Base-by-base conservation (phyloP, 2,329 filamentous ascomycete species). In the Scortechinia acanthostroma region DNA sequence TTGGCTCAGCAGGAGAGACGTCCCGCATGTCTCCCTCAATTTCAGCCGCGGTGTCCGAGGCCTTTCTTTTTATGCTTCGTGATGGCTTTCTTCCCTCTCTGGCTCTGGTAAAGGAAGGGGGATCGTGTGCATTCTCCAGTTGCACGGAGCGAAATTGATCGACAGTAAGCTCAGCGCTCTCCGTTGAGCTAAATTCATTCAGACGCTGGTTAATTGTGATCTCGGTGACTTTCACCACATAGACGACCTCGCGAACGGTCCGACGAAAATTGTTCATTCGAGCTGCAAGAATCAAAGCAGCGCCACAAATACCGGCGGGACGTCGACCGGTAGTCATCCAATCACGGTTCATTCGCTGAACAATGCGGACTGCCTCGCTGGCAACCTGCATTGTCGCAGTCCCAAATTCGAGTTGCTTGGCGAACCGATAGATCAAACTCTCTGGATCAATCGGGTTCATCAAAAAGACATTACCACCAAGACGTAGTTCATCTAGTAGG, bases 211-310 rank as follows among this genome's bases (percentile, higher is more conserved):
- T 77, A 52, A 88, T 82, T 4, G 84, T 88, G 22, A 81, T 69
- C 50, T 86, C 83, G 14, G 82, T 82, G 17, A 88, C 82, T 56
- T 86, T 87, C 49, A 86, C 83, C 6, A 86, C 76, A 52, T 86
- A 87, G n/a, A 88, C 83, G 2, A 88, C 79, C 58, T 88, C 84
- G 28, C 83, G 75, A 16, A 86, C 73, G 1, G 80, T 85, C 20
- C 84, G 74, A 22, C 83, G 78, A 58, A 85, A 88, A 57, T 88
- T 87, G 66, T 88, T 87, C 83, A 88, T 88, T 46, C 84, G 78
- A 16, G 84, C 83, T 23, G 84, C 84, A 28, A 88, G 70, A 49
- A 88, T 83, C 46, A 88, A 72, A 48, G 81, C 83, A 17, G 84
- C 84, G 50, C 83, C 84, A 57, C 82, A 86, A 20, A 88, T 70